Evolutionary conservation across 306 rosid species (phyloP).

Genomic region (Prinsepia uniflora): DNA sequence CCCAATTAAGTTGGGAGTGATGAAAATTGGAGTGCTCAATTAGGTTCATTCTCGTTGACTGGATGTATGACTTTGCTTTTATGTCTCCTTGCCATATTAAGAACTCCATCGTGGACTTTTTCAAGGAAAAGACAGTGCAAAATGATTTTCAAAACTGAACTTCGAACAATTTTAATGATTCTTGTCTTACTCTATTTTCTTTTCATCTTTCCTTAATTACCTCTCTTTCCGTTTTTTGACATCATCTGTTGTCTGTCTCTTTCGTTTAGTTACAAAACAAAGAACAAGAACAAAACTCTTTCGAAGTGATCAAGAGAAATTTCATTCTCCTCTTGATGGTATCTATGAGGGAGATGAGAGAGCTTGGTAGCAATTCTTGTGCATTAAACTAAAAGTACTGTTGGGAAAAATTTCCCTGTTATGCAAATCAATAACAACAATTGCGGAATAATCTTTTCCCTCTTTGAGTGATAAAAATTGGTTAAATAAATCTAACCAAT

Average conservation of each 20-base stretch:
- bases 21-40: too few relatives aligned
- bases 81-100: too few relatives aligned
- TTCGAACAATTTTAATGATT: too few relatives aligned
- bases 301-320: neutral
- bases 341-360: neutral
- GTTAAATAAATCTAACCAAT: too few relatives aligned
- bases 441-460: too few relatives aligned
- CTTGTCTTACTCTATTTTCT: too few relatives aligned
- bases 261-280: neutral
- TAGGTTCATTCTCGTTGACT: neutral
- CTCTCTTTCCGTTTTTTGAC: neutral
- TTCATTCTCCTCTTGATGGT: neutral
- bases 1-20: neutral
- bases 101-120: too few relatives aligned
- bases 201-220: neutral
- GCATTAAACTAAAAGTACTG: neutral
- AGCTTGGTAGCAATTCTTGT: neutral
- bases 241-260: neutral
- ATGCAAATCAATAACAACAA: too few relatives aligned
- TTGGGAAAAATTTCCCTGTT: too few relatives aligned
- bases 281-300: neutral
- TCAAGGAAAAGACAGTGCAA: neutral
- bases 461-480: too few relatives aligned
- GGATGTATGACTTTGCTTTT: neutral
- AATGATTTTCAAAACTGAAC: too few relatives aligned